Evolutionary conservation across 768 basidiomycete species (phyloP).

Genomic region (Lactarius akahatsu): DNA sequence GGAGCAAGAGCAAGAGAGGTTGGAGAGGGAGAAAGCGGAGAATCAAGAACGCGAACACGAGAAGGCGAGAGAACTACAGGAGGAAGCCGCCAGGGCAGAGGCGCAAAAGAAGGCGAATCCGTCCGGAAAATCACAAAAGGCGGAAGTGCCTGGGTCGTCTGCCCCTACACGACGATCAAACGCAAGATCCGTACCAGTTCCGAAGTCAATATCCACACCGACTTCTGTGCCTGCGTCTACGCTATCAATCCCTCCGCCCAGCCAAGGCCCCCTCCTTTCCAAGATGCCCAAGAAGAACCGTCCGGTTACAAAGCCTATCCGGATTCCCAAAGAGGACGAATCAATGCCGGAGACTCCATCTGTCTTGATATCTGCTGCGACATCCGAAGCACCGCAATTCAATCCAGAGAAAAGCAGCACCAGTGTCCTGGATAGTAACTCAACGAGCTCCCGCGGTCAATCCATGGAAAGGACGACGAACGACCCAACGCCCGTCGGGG

Average conservation of each 20-base stretch:
- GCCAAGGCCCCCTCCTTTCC: slow-evolving; percentile 73
- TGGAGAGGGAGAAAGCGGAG: slow-evolving; percentile 34
- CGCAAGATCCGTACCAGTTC: slow-evolving; percentile 32
- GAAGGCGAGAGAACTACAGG: slow-evolving; percentile 35
- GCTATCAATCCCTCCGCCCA: slow-evolving; percentile 36
- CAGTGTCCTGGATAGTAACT: slow-evolving; percentile 45
- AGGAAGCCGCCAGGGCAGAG: slow-evolving; percentile 30
- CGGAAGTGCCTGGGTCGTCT: slow-evolving; percentile 17
- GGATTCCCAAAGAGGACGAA: slow-evolving; percentile 60
- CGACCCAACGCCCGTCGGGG: slow-evolving; percentile 54
- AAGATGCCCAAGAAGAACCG: slow-evolving; percentile 85
- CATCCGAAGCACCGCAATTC: slow-evolving; percentile 48
- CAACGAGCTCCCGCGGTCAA: slow-evolving; percentile 59
- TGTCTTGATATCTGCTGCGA: slow-evolving; percentile 44
- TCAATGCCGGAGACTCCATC: slow-evolving; percentile 43
- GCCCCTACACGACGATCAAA: slow-evolving; percentile 30
- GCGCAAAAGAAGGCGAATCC: slow-evolving; percentile 15
- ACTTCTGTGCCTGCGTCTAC: slow-evolving; percentile 28
- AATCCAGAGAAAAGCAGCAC: slow-evolving; percentile 36
- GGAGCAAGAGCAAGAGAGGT: slow-evolving; percentile 39
- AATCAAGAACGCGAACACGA: slow-evolving; percentile 31
- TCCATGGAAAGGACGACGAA: slow-evolving; percentile 53
- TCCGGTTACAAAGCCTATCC: slow-evolving; percentile 57
- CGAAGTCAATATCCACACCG: slow-evolving; percentile 30
- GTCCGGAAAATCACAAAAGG: slow-evolving; percentile 22